phyloP scores from a whole-genome alignment of 2,329 filamentous ascomycete genomes.

The Chrysosporium keratinophilum region DNA sequence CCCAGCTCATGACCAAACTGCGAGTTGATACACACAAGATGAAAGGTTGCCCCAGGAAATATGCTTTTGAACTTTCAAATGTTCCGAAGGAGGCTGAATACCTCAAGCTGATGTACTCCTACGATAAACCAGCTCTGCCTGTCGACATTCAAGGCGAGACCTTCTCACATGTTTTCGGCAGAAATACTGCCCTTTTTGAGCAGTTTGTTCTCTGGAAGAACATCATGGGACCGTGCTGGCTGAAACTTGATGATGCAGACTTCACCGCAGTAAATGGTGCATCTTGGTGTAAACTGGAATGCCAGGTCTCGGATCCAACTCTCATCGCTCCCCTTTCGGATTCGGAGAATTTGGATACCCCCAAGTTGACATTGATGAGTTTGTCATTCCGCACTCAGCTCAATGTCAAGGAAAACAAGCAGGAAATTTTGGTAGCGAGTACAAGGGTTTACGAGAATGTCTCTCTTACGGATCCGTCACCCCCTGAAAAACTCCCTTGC shows the following conservation, averaged over 20 bases:
- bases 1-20: slow-evolving; percentile 75
- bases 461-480: slow-evolving; percentile 73
- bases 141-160: slow-evolving; percentile 67
- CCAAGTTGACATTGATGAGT: slow-evolving; percentile 92
- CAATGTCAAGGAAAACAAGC: slow-evolving; percentile 87
- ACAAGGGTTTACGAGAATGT: slow-evolving; percentile 88
- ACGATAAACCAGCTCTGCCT: slow-evolving; percentile 68
- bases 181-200: slow-evolving; percentile 88
- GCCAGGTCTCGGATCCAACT: slow-evolving; percentile 67
- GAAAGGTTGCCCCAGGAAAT: slow-evolving; percentile 80
- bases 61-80: slow-evolving; percentile 82
- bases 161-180: slow-evolving; percentile 87
- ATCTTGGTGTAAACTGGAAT: slow-evolving; percentile 94
- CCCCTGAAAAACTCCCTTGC: slow-evolving; percentile 77
- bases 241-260: slow-evolving; percentile 77
- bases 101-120: slow-evolving; percentile 91
- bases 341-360: slow-evolving; percentile 68
- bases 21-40: slow-evolving; percentile 86
- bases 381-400: slow-evolving; percentile 77
- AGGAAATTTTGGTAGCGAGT: slow-evolving; percentile 86
- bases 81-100: slow-evolving; percentile 86
- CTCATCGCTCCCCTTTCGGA: slow-evolving; percentile 63
- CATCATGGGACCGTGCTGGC: slow-evolving; percentile 97
- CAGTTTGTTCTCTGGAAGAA: slow-evolving; percentile 99
- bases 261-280: slow-evolving; percentile 79